Base-by-base conservation (phyloP, 2,329 filamentous ascomycete genomes). In the Myriosclerotinia curreyana region DNA sequence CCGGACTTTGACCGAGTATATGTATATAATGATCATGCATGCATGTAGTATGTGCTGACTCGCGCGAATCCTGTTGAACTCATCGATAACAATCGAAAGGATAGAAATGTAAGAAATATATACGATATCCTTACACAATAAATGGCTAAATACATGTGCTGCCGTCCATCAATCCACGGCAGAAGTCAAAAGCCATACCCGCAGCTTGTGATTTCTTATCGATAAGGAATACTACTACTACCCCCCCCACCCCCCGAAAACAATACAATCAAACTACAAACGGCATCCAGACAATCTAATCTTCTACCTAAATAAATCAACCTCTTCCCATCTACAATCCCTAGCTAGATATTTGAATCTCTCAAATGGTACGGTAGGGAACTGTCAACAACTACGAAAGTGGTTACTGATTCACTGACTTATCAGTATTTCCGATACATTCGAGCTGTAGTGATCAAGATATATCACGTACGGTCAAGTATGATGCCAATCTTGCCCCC, bases 201-300 rank as follows among this genome's bases (percentile, higher is more conserved):
- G 42, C 17, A 20, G 14, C 36, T 14, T 14, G 42, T 36, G 20
- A 7, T 50, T 31, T 58, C 61, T 64, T 64, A 64, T 64, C 61
- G 61, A 63, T 63, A 63, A 63, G 61, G 28, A 42, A 17, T n/a
- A 42, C 12, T n/a, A n/a, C n/a, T n/a, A n/a, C n/a, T n/a, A n/a
- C n/a, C n/a, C n/a, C n/a, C n/a, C n/a, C n/a, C n/a, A n/a, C n/a
- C n/a, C 34, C 34, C 36, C 52, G 22, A 63, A 34, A 55, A n/a
- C 50, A 62, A 25, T 14, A 14, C 28, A 58, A 31, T 51, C 22
- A 34, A 9, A 48, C n/a, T 48, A 48, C 44, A 48, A 51, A 51
- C n/a, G 36, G 42, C 31, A 50, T 34, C 22, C 38, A 63, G 31
- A 50, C 20, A 53, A 44, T 38, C 31, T 36, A 38, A 46, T 9